phyloP scores from a whole-genome alignment of 2,329 filamentous ascomycete species.

The Fusarium buharicum region DNA sequence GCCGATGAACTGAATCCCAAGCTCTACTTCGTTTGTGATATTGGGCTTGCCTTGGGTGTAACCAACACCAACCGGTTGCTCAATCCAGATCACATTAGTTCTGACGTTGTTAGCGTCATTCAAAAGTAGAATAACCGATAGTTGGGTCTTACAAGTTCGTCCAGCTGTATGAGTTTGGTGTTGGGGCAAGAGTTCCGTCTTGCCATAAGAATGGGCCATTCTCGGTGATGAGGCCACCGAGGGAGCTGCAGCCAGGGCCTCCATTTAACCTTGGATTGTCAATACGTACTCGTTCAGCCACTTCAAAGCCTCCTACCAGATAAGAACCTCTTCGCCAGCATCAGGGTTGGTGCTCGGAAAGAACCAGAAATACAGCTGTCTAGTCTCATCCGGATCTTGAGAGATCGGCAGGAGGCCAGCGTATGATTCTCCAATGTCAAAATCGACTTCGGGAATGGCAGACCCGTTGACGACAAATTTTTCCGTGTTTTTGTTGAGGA shows the following conservation, averaged over 20 bases:
- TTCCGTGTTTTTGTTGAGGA: conserved; percentile 37
- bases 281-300: not conserved
- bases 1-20: conserved; percentile 76
- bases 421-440: conserved; percentile 74
- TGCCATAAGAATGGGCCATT: conserved; percentile 80
- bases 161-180: conserved; percentile 77
- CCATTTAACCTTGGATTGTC: conserved; percentile 61
- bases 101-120: not conserved
- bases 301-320: conserved; percentile 56
- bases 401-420: conserved; percentile 71
- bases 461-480: conserved; percentile 72
- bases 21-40: conserved; percentile 72
- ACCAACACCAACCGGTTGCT: conserved; percentile 74
- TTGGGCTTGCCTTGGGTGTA: conserved; percentile 73
- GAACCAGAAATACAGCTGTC: conserved; percentile 74
- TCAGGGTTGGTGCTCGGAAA: conserved; percentile 66
- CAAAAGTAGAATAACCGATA: fast-evolving
- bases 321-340: conserved; percentile 67
- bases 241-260: conserved; percentile 43
- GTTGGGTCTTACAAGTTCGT: conserved; percentile 62
- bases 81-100: conserved; percentile 81
- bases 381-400: conserved; percentile 57
- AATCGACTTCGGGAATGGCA: conserved; percentile 73
- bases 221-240: conserved; percentile 69
- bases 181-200: conserved; percentile 72